Evolutionary conservation across 1,139 yeast genomes (phyloP), one percentile per base, ranked within the genome.

Genomic region (Nadsonia commutata): DNA sequence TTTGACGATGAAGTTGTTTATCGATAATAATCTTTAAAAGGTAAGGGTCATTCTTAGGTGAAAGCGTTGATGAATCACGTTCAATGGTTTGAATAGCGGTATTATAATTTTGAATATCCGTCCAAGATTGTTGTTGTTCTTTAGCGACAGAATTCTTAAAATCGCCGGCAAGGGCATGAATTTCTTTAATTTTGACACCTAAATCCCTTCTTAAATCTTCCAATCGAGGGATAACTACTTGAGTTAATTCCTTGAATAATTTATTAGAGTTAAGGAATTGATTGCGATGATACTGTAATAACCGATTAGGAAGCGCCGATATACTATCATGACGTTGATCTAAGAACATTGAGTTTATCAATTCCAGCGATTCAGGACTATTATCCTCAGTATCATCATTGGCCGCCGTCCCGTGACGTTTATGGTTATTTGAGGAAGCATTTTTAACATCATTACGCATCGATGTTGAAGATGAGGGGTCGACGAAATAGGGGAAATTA

Each of bases 161-260:
- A 60, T 88, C 96, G 39, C 83, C 76, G 52, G 80, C 80, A 48
- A 86, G 65, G 45, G 81, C 74, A 57, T 78, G 81, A 53, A 88
- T 86, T 60, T 88, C 96, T 61, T 81, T 85, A 49, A 86, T 84
- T 58, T 88, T 86, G 42, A 84, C 78, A 48, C 81, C 63, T 48
- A 88, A 67, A 59, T 86, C 96, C 49, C 84, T 73, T 53, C 93
- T 73, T 53, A 88, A 69, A 54, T 83, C 95, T 57, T 85, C 95
- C 39, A 88, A 67, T 50, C 93, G 74, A 38, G 96, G 96, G 40
- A 88, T 75, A 17, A 85, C 75, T 33, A 76, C 72, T 40, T 68
- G 66, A 45, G 71, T 74, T 48, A 86, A 67, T 53, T 85, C 95
- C 57, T 79, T 80, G 21, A 84, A 72, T 0, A 86, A 73, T 46